A percentile compares a stretch with the other conserved stretches of the same genome.
Conservation (phyloP, 2,329 filamentous ascomycete genomes). For the Penicillium sp. region DNA sequence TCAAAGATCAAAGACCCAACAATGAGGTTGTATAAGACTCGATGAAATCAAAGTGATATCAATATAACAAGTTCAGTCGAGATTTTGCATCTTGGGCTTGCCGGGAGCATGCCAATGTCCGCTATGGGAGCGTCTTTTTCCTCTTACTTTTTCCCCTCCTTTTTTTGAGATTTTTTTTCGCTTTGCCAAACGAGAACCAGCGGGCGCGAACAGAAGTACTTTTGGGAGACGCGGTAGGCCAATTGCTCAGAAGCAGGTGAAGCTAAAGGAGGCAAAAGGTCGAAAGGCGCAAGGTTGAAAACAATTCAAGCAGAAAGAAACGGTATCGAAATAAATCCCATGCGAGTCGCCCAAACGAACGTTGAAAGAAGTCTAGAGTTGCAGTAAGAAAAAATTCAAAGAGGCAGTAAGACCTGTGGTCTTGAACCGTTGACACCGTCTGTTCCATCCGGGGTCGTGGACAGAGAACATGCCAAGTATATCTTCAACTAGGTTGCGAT, state of each 20-base stretch:
- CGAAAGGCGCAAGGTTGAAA: slow-evolving; percentile 29
- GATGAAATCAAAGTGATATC: not conserved
- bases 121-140: slow-evolving; percentile 32
- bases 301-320: slow-evolving; percentile 18
- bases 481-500: slow-evolving; percentile 35
- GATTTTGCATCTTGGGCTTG: slow-evolving; percentile 14
- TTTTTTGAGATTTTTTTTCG: slow-evolving; percentile 28
- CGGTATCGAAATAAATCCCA: slow-evolving; percentile 31
- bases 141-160: slow-evolving; percentile 27
- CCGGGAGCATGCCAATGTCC: slow-evolving; percentile 26
- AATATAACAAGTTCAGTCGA: not conserved
- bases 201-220: slow-evolving; percentile 32
- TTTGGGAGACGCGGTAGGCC: slow-evolving; percentile 31
- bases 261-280: slow-evolving; percentile 22
- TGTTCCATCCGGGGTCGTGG: slow-evolving; percentile 12
- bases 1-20: slow-evolving; percentile 15
- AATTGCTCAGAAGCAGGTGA: slow-evolving; percentile 34
- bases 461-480: slow-evolving; percentile 10
- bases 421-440: slow-evolving; percentile 9
- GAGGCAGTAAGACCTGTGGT: slow-evolving; percentile 3
- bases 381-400: slow-evolving; percentile 18
- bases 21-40: not conserved
- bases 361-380: slow-evolving; percentile 26
- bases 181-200: slow-evolving; percentile 26
- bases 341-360: slow-evolving; percentile 21